These are phyloP conservation scores for Blastobotrys peoriensis DNA, from an alignment of 805 yeast genomes.

Conservation along the genomic window DNA sequence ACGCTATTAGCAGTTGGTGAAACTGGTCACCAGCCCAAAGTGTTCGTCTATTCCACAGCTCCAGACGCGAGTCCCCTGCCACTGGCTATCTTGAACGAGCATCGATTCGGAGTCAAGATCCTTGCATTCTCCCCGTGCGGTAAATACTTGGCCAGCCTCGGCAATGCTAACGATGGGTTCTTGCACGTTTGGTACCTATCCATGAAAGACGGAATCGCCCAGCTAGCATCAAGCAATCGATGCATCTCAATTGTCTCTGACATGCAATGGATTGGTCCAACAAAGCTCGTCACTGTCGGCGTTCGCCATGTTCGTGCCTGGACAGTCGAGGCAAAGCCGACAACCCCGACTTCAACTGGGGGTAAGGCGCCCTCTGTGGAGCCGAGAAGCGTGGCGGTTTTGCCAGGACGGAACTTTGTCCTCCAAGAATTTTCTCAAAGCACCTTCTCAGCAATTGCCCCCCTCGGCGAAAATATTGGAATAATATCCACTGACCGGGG, in stretches of 20 bases:
- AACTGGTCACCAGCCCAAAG: conserved; percentile 60
- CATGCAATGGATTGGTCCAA: conserved; percentile 48
- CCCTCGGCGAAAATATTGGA: conserved; percentile 29
- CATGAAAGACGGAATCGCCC: conserved; percentile 25
- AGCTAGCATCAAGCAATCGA: conserved; percentile 47
- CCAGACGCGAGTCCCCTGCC: conserved; percentile 47
- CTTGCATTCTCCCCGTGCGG: conserved; percentile 57
- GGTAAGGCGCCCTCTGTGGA: conserved; percentile 16
- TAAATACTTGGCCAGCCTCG: conserved; percentile 51
- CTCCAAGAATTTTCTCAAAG: conserved; percentile 44
- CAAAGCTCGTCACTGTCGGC: conserved; percentile 50
- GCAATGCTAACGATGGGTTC: conserved; percentile 64
- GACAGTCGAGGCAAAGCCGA: conserved; percentile 35
- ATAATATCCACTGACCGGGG: conserved; percentile 26
- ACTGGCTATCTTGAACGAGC: conserved; percentile 51
- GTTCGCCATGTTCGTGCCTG: conserved; percentile 57
- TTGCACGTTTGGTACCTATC: conserved; percentile 52
- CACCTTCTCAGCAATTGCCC: conserved; percentile 41
- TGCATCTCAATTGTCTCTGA: conserved; percentile 57
- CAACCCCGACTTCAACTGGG: conserved; percentile 10
- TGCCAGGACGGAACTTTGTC: conserved; percentile 56
- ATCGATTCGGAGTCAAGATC: conserved; percentile 55
- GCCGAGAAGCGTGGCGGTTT: conserved; percentile 18
- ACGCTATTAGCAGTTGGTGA: conserved; percentile 63
- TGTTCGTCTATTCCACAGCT: conserved; percentile 49